These are phyloP conservation scores for Diutina rugosa DNA, from an alignment of 1,139 yeast species.

Conservation along the genomic window DNA sequence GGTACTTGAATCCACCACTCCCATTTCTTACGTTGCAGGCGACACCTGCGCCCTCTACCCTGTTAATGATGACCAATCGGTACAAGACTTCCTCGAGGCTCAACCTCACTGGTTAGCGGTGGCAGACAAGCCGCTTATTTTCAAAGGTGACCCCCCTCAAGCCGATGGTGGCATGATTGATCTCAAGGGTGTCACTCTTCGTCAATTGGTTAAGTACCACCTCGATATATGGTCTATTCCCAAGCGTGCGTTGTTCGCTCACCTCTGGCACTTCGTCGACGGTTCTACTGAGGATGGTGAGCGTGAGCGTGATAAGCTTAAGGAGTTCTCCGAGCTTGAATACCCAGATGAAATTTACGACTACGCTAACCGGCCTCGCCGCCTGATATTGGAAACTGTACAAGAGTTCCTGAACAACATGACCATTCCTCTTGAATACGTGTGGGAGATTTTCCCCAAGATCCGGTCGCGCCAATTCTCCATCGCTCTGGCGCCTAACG, in stretches of 20 bases:
- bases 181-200: slow-evolving; percentile 39
- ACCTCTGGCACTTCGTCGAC: slow-evolving; percentile 60
- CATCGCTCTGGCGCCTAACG: slow-evolving; percentile 51
- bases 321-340: slow-evolving; percentile 61
- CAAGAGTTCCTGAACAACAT: slow-evolving; percentile 65
- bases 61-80: slow-evolving; percentile 49
- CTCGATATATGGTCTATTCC: slow-evolving; percentile 78
- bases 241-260: slow-evolving; percentile 63
- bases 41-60: slow-evolving; percentile 76
- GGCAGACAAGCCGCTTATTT: slow-evolving; percentile 43
- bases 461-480: slow-evolving; percentile 76
- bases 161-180: slow-evolving; percentile 48
- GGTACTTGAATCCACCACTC: slow-evolving; percentile 21
- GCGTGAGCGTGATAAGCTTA: slow-evolving; percentile 62
- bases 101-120: slow-evolving; percentile 60
- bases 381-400: slow-evolving; percentile 76
- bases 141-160: slow-evolving; percentile 13
- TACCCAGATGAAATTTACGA: slow-evolving; percentile 74
- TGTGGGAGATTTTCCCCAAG: slow-evolving; percentile 66
- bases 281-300: slow-evolving; percentile 28
- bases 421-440: slow-evolving; percentile 57
- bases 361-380: slow-evolving; percentile 81
- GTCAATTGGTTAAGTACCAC: slow-evolving; percentile 67
- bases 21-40: slow-evolving; percentile 48
- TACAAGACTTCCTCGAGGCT: slow-evolving; percentile 47